These are phyloP conservation scores for Entoloma clypeatum DNA, from an alignment of 1,284 basidiomycete genomes.

Conservation along the genomic window DNA sequence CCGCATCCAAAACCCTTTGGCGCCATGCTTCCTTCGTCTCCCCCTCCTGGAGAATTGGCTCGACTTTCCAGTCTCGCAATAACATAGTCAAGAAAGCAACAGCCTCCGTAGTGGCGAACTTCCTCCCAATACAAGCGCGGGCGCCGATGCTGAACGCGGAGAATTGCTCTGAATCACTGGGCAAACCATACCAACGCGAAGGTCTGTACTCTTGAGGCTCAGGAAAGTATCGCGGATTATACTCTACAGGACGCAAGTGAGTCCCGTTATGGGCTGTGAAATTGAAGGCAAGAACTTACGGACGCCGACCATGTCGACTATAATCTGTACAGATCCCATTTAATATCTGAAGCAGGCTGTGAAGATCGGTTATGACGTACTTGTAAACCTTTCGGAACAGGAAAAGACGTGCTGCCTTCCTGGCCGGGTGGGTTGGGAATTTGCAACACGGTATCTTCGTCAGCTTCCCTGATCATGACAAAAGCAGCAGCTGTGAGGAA, in stretches of 20 bases:
- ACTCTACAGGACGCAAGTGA: constrained; percentile 28
- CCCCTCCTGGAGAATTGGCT: constrained; percentile 37
- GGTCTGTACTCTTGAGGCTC: constrained; percentile 33
- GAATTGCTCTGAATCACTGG: constrained; percentile 35
- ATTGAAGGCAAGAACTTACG: constrained; percentile 36
- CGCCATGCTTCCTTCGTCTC: constrained; percentile 46
- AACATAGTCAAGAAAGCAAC: constrained; percentile 51
- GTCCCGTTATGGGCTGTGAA: not conserved
- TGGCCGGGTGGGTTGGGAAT: constrained; percentile 31
- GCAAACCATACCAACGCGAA: constrained; percentile 33
- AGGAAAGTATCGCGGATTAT: constrained; percentile 35
- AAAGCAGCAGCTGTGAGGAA: constrained; percentile 30
- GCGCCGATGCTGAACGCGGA: constrained; percentile 48
- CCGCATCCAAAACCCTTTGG: constrained; percentile 41
- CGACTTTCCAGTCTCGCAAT: constrained; percentile 49
- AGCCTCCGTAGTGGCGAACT: constrained; percentile 49
- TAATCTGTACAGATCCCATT: too few relatives aligned
- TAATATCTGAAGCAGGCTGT: too few relatives aligned
- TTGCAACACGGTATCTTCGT: constrained; percentile 30
- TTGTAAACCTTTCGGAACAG: constrained; percentile 31
- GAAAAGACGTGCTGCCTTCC: constrained; percentile 27
- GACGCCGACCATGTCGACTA: constrained; percentile 51
- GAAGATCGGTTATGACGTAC: too few relatives aligned
- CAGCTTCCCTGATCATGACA: constrained; percentile 31
- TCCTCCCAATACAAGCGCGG: constrained; percentile 53